These are phyloP conservation scores for Annulohypoxylon stygium DNA, from an alignment of 495 filamentous ascomycete species.

Conservation along the genomic window DNA sequence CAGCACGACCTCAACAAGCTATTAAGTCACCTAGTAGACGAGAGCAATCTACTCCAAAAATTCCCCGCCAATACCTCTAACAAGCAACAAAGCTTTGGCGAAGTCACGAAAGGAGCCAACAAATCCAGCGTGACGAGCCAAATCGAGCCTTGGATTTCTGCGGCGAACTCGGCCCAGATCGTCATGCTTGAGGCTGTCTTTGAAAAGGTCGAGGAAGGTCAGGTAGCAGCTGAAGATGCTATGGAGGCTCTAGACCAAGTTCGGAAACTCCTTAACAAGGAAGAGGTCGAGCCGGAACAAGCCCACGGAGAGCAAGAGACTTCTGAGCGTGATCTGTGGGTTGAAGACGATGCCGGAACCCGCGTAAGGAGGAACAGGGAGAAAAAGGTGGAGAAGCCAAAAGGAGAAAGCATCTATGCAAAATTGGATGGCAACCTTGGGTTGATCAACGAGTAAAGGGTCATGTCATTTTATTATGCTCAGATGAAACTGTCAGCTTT, in stretches of 20 bases:
- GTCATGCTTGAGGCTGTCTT: slow-evolving; percentile 61
- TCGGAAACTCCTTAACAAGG: slow-evolving; percentile 54
- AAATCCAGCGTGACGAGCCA: slow-evolving; percentile 54
- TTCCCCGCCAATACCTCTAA: slow-evolving; percentile 63
- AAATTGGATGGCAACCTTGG: slow-evolving; percentile 61
- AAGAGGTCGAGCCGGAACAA: slow-evolving; percentile 21
- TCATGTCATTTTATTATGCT: slow-evolving; percentile 12
- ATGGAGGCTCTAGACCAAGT: slow-evolving; percentile 57
- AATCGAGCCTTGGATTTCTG: slow-evolving; percentile 64
- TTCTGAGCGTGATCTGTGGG: slow-evolving; percentile 54
- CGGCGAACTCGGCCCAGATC: slow-evolving; percentile 64
- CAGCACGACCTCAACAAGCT: slow-evolving; percentile 68
- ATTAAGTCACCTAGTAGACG: slow-evolving; percentile 72
- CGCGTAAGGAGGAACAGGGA: slow-evolving; percentile 48
- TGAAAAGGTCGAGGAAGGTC: slow-evolving; percentile 62
- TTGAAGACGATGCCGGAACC: slow-evolving; percentile 48
- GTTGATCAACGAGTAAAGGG: slow-evolving; percentile 51
- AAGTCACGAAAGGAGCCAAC: slow-evolving; percentile 44
- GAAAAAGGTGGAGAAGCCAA: slow-evolving; percentile 44
- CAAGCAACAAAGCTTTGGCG: slow-evolving; percentile 43
- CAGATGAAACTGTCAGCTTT: not conserved
- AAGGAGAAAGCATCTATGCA: slow-evolving; percentile 55
- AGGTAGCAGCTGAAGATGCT: slow-evolving; percentile 59
- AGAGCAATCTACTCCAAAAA: slow-evolving; percentile 75
- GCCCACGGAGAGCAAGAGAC: slow-evolving; percentile 28